phyloP scores from a whole-genome alignment of 805 yeast species.

The Metschnikowia colocasiae region DNA sequence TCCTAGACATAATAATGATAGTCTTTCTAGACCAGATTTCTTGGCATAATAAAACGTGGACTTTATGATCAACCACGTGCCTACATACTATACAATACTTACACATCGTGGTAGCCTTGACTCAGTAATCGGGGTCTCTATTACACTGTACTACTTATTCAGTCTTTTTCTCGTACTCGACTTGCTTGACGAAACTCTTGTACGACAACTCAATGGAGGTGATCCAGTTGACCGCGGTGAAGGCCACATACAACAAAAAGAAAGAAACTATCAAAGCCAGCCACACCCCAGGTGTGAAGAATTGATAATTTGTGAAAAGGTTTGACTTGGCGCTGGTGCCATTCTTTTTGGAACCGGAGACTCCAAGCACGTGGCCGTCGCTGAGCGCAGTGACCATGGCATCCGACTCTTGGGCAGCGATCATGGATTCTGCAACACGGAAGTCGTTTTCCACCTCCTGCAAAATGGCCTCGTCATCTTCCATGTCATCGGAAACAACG shows the following conservation, averaged over 20 bases:
- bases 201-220: constrained; percentile 70
- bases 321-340: constrained; percentile 24
- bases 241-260: constrained; percentile 53
- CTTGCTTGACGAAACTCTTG: constrained; percentile 73
- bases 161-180: constrained; percentile 48
- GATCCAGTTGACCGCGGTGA: constrained; percentile 69
- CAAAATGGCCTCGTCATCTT: constrained; percentile 4
- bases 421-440: constrained; percentile 30
- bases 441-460: constrained; percentile 30
- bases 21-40: too few relatives aligned
- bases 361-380: constrained; percentile 11
- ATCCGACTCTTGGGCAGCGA: constrained; percentile 26
- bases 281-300: constrained; percentile 78
- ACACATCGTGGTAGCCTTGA: background rate
- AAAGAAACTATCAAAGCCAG: constrained; percentile 67
- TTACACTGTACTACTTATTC: constrained; percentile 21
- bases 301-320: constrained; percentile 62
- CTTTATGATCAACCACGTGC: background rate
- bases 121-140: background rate
- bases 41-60: too few relatives aligned
- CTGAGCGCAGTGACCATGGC: constrained; percentile 21
- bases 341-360: constrained; percentile 6
- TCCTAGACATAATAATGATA: too few relatives aligned
- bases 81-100: background rate
- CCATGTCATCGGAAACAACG: constrained; percentile 6